A percentile compares a stretch with the other conserved stretches of the same genome.
These are phyloP conservation scores for Intubia oerlemansii DNA, from an alignment of 2,329 filamentous ascomycete genomes.

Conservation along the genomic window DNA sequence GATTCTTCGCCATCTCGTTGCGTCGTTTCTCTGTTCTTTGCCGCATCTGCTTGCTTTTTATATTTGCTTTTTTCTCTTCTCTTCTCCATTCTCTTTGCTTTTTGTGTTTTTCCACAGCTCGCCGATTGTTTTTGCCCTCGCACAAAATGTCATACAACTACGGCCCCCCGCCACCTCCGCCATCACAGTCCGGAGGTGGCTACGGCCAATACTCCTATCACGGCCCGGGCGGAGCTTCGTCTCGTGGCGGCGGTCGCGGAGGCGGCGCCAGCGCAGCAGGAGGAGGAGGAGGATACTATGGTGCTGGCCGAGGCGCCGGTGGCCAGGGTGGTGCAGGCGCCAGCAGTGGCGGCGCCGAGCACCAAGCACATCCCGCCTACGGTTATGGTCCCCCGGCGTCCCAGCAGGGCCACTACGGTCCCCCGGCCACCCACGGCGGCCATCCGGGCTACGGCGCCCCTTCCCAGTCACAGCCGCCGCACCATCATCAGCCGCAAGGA, in stretches of 20 bases:
- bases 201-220: constrained; percentile 21
- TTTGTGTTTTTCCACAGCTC: background rate
- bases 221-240: background rate
- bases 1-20: background rate
- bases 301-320: constrained; percentile 17
- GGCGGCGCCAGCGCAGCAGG: constrained; percentile 16
- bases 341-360: too few relatives aligned
- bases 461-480: constrained; percentile 16
- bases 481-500: constrained; percentile 11
- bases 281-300: constrained; percentile 19
- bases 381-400: constrained; percentile 18
- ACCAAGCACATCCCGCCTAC: constrained; percentile 20
- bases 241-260: constrained; percentile 6
- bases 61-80: constrained; percentile 1
- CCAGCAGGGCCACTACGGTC: constrained; percentile 10
- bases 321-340: too few relatives aligned
- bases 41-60: background rate
- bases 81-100: background rate
- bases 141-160: constrained; percentile 12
- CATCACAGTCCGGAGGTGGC: constrained; percentile 12
- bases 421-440: constrained; percentile 14
- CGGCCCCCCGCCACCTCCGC: constrained; percentile 29
- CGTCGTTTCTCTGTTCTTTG: background rate
- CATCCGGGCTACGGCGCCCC: constrained; percentile 10
- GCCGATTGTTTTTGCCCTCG: background rate